Percentiles rank a stretch among this genome's conserved stretches.
Evolutionary conservation across 1,284 basidiomycete species (phyloP).

Genomic region (Puccinia triticina): DNA sequence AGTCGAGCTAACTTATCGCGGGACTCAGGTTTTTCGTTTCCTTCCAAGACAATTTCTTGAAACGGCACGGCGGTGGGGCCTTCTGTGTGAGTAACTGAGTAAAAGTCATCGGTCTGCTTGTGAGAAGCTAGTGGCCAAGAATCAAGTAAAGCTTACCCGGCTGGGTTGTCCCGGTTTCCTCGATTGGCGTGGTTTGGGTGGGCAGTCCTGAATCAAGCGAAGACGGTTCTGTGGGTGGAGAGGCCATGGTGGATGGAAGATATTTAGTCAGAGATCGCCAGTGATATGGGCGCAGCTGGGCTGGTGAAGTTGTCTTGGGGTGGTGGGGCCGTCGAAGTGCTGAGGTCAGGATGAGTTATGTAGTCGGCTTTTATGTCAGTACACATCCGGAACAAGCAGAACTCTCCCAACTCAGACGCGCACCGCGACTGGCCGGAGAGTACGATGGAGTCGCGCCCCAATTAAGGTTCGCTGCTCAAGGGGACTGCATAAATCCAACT

Average conservation of each 20-base stretch:
- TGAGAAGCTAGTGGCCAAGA: neutral
- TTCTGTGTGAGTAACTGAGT: neutral
- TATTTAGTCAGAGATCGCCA: neutral
- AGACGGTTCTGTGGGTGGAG: constrained; percentile 7
- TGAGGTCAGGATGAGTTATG: no score
- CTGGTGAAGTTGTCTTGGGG: neutral
- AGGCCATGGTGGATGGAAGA: constrained; percentile 20
- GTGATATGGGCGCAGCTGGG: neutral
- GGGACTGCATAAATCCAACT: no score
- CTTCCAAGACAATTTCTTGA: constrained; percentile 30
- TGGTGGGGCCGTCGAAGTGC: neutral
- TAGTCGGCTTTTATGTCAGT: no score
- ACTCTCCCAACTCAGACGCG: neutral
- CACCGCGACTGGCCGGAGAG: neutral
- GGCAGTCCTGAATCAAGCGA: constrained; percentile 6
- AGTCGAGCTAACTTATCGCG: constrained; percentile 42
- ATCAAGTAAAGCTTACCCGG: constrained; percentile 2
- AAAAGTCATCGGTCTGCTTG: neutral
- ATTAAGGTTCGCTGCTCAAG: neutral
- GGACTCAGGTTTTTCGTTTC: constrained; percentile 32
- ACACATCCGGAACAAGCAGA: constrained; percentile 7
- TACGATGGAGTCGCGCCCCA: neutral
- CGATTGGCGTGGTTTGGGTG: constrained; percentile 18
- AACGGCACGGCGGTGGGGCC: neutral
- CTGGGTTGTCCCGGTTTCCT: neutral